Conservation (phyloP, 495 filamentous ascomycete species). For the Penicillium tannophilum region DNA sequence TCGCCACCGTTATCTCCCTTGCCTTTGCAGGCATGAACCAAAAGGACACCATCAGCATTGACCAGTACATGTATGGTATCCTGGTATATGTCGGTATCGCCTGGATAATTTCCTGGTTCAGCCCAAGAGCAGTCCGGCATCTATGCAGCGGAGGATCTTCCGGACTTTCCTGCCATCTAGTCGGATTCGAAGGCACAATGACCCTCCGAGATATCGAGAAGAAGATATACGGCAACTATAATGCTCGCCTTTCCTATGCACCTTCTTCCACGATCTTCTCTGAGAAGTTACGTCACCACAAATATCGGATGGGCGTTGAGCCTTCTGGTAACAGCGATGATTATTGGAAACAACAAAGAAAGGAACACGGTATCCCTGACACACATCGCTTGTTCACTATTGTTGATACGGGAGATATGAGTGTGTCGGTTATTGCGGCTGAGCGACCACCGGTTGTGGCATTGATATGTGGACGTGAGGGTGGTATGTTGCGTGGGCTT, state of each 20-base stretch:
- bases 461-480: slow-evolving; percentile 39
- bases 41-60: not conserved
- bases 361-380: slow-evolving; percentile 8
- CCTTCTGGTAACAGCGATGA: not conserved
- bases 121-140: slow-evolving; percentile 18
- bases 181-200: slow-evolving; percentile 21
- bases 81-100: slow-evolving; percentile 10
- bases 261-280: slow-evolving; percentile 17
- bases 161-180: slow-evolving; percentile 13
- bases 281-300: slow-evolving; percentile 7
- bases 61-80: slow-evolving; percentile 9
- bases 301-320: slow-evolving; percentile 13
- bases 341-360: slow-evolving; percentile 10
- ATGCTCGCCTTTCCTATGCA: slow-evolving; percentile 13
- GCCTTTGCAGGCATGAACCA: not conserved
- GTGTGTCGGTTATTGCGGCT: slow-evolving; percentile 31
- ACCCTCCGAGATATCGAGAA: slow-evolving; percentile 14
- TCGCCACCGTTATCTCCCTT: slow-evolving; percentile 8
- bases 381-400: slow-evolving; percentile 19
- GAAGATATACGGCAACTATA: slow-evolving; percentile 18
- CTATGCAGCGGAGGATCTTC: slow-evolving; percentile 17
- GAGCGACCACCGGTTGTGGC: slow-evolving; percentile 38
- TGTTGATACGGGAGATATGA: slow-evolving; percentile 18
- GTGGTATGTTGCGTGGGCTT: slow-evolving; percentile 45
- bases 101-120: slow-evolving; percentile 22